Base-by-base conservation (phyloP, 768 basidiomycete species). In the Cantharellus anzutake region DNA sequence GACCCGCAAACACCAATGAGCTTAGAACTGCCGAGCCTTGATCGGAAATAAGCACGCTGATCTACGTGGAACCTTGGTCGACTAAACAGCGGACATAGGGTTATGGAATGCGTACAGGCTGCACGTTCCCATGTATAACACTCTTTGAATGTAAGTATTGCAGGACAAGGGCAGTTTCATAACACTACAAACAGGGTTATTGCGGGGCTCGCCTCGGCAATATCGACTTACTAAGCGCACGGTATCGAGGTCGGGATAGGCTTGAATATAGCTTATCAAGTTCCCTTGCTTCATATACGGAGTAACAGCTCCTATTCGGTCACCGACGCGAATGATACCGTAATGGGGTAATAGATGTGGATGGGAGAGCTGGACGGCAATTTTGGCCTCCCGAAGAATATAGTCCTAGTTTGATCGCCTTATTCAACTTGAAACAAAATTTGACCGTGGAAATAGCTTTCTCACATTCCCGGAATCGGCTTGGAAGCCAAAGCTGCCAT, bases 71-170 rank as follows among this genome's bases (percentile, higher is more conserved):
- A 50, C 44, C 52, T 11, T 7, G 11, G 11, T 11, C 11, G 11
- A 7, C 7, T 37, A 37, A 11, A 7, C 52, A 14, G 14, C 11
- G 52, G 52, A 55, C 14, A 55, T 29, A 29, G 20, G 35, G 7
- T 55, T 11, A 37, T 55, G 11, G 52, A 11, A 11, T 11, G 52
- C 11, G 14, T 55, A 37, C 52, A 11, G 7, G 52, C 39, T 59
- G 42, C 40, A 59, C 4, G 34, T 59, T 48, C 4, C 58, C 58
- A 2, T 59, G 58, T 51, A 59, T 50, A 50, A 59, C 41, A 4
- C 16, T 14, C 4, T 16, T 53, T 4, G 59, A n/a, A 52, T 60
- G 59, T 4, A 60, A 34, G 40, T 60, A 56, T 16, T n/a, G 5
- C 55, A 60, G 51, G 5, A 50, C 59, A 16, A 41, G 35, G 35